Base-by-base conservation (phyloP, 1,139 yeast genomes). In the Pichia sp. region DNA sequence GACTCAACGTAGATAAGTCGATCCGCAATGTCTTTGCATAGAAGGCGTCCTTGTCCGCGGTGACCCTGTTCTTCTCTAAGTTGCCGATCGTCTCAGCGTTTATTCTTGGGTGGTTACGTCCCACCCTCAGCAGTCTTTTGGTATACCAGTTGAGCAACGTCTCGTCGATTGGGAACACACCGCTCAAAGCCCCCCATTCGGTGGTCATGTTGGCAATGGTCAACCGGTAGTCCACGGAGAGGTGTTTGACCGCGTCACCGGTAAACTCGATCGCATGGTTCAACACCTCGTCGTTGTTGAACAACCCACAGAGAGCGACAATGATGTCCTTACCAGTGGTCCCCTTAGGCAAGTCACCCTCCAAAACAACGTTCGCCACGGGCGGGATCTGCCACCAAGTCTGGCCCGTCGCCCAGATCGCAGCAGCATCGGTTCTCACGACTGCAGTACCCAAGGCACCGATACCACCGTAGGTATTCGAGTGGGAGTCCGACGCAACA, bases 361-460 rank as follows among this genome's bases (percentile, higher is more conserved):
- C 76, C 54, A 93, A 77, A 69, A 88, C 96, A 12, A 93, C 98
- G 65, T 84, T 83, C 41, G 99, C 99, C 22, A 93, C 98, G 1
- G 99, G 99, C 4, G 99, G 99, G 54, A 93, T 88, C 80, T 95
- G 99, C 99, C 99, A 93, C 99, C 99, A 93, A 3, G 99, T 95
- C 72, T 89, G 96, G 44, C 98, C 98, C 0, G 99, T 93, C 16
- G 99, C 98, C 99, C 99, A 93, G 60, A 95, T 93, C 6, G 97
- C 84, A 2, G 99, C 99, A 21, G 98, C 99, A 70, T 93, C 99
- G 0, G 99, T 95, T 70, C 99, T 80, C 53, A 93, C 99, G 54
- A 93, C 87, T 3, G 99, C 98, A 1, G 99, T 95, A 47, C 99
- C 99, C 55, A 95, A 74, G 25, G 96, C 75, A 19, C 98, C 99